phyloP scores from a whole-genome alignment of 2,329 filamentous ascomycete species.

The Epichloe typhina region DNA sequence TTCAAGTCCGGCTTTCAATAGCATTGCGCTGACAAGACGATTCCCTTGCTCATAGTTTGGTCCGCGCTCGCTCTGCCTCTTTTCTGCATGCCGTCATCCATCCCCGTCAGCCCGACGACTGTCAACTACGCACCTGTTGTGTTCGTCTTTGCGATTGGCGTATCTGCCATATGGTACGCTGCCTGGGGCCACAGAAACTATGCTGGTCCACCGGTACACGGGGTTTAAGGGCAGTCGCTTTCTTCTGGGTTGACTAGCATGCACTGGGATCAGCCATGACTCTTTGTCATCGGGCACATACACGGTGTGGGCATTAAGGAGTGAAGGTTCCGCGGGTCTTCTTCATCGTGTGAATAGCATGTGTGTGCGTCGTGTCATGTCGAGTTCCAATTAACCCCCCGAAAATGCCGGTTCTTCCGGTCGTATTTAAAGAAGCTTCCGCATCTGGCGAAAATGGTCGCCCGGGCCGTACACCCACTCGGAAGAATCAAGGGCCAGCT shows the following conservation, averaged over 20 bases:
- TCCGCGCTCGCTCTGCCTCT: slow-evolving; percentile 55
- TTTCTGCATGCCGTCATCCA: slow-evolving; percentile 56
- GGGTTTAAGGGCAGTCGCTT: slow-evolving; percentile 10
- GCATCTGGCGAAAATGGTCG: too few species aligned
- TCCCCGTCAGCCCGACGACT: slow-evolving; percentile 42
- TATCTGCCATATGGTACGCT: slow-evolving; percentile 55
- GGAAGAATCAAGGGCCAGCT: too few species aligned
- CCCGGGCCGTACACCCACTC: too few species aligned
- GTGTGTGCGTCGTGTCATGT: background rate
- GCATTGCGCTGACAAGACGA: slow-evolving; percentile 5
- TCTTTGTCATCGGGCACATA: too few species aligned
- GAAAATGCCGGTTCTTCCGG: background rate
- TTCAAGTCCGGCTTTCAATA: background rate
- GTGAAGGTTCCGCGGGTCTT: background rate
- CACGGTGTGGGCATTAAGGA: background rate
- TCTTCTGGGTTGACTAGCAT: background rate
- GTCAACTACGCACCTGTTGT: slow-evolving; percentile 69
- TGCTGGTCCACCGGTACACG: slow-evolving; percentile 42
- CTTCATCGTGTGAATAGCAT: background rate
- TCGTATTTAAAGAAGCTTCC: too few species aligned
- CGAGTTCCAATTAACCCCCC: background rate
- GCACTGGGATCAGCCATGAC: too few species aligned
- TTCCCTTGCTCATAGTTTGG: slow-evolving; percentile 35
- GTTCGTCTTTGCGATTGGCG: slow-evolving; percentile 50
- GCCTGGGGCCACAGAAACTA: slow-evolving; percentile 59